A percentile compares a stretch with the other conserved stretches of the same genome.
Conservation (phyloP, 129 eudicot species). For the Solidago caesia region DNA sequence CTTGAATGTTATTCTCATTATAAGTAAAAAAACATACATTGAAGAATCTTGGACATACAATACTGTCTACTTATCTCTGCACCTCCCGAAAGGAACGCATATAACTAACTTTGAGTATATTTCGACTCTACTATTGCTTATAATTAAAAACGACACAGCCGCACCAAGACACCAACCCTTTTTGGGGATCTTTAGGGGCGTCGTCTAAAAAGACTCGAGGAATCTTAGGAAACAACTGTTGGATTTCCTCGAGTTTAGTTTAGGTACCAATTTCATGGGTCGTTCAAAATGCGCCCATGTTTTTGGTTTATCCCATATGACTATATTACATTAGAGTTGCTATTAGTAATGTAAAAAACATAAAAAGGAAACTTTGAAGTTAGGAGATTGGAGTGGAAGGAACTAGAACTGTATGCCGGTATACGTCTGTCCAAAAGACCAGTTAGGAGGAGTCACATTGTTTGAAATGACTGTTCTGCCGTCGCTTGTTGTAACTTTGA, state of each 20-base stretch:
- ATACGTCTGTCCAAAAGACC: constrained; percentile 68
- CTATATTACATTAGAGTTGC: constrained; percentile 15
- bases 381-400: constrained; percentile 5
- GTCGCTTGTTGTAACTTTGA: constrained; percentile 63
- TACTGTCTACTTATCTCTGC: constrained; percentile 25
- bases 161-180: constrained; percentile 28
- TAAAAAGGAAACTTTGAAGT: constrained; percentile 5
- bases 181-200: constrained; percentile 29
- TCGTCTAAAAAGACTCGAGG: constrained; percentile 24
- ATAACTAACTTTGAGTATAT: constrained; percentile 17
- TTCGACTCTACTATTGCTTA: constrained; percentile 19
- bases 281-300: constrained; percentile 28
- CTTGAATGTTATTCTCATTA: constrained; percentile 28
- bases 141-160: constrained; percentile 33
- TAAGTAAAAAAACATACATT: constrained; percentile 33
- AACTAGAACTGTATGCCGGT: constrained; percentile 44
- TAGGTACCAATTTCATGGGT: constrained; percentile 32
- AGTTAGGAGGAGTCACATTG: constrained; percentile 50
- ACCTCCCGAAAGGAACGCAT: constrained; percentile 4
- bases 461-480: constrained; percentile 44
- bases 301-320: constrained; percentile 13
- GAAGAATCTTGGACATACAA: constrained; percentile 30
- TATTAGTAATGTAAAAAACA: not conserved
- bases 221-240: constrained; percentile 19
- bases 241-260: constrained; percentile 23